Evolutionary conservation across 139 green algal species (phyloP), one percentile per base, ranked within the genome.

Genomic region (Trebouxia sp.): DNA sequence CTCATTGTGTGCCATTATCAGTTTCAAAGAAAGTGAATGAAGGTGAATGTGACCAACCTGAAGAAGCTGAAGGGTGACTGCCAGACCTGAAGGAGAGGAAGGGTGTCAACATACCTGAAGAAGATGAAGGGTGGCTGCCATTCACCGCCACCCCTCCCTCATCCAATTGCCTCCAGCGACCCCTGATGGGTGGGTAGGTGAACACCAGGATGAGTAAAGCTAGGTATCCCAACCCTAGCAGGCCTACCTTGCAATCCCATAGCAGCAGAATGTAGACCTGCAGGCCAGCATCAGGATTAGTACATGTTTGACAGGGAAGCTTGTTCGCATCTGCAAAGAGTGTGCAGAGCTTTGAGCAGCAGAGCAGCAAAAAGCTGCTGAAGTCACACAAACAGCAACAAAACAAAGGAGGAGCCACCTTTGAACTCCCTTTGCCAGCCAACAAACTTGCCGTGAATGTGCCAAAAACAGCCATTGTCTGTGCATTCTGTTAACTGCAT

Each of bases 211-310:
- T 48, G 32, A 84, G 65, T n/a, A 87, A 39, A 7, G 56, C 17
- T 3, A 90, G 58, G 65, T 88, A 88, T 0, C n/a, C 65, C 32
- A 90, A 56, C 35, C 86, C 84, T 10, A 90, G 38, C 39, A 86
- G 48, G 35, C 66, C 58, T 15, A 83, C 35, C 28, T 58, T 35
- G 11, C 65, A 82, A 5, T 69, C 72, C 15, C 77, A 37, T 43
- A 90, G 42, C 65, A 90, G 5, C 38, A 88, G 50, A n/a, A 76
- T 42, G 53, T 90, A 88, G 2, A 17, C 67, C 81, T 85, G 75
- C 66, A 78, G 37, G 8, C 14, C 14, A n/a, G n/a, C n/a, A n/a
- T n/a, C n/a, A n/a, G n/a, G 35, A 24, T 17, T 28, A 32, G n/a
- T n/a, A 76, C 1, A 51, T 43, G 1, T 3, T n/a, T 69, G 32